phyloP scores from a whole-genome alignment of 768 basidiomycete genomes.

The Sarcodon aspratus region DNA sequence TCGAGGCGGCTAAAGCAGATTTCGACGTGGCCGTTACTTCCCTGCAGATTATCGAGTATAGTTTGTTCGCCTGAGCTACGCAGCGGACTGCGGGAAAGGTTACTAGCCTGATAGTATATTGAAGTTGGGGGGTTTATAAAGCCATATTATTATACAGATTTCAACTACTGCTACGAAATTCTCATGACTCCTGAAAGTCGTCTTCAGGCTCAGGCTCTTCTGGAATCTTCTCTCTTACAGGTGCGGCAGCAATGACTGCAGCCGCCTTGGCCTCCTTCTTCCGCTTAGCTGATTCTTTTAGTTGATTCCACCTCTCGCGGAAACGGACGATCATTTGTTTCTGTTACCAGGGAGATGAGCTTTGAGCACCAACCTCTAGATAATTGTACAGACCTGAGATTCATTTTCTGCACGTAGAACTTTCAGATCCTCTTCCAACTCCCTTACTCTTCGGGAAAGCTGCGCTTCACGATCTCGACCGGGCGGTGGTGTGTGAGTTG shows the following conservation, averaged over 20 bases:
- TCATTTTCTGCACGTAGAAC: constrained; percentile 59
- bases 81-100: background rate
- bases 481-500: constrained; percentile 35
- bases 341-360: constrained; percentile 25
- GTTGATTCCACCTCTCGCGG: constrained; percentile 80
- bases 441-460: constrained; percentile 42
- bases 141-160: background rate
- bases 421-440: constrained; percentile 73
- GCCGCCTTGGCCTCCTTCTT: constrained; percentile 69
- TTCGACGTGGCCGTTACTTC: constrained; percentile 47
- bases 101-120: background rate
- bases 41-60: constrained; percentile 56
- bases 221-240: constrained; percentile 56
- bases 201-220: constrained; percentile 60
- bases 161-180: too few relatives aligned
- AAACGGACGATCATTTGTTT: constrained; percentile 77
- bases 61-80: constrained; percentile 46
- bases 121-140: background rate
- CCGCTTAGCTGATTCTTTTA: constrained; percentile 79
- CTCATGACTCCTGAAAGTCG: constrained; percentile 13
- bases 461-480: constrained; percentile 42
- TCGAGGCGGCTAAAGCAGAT: constrained; percentile 27
- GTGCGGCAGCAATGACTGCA: constrained; percentile 34
- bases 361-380: constrained; percentile 6
- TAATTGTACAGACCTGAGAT: constrained; percentile 49